Evolutionary conservation across 2,329 filamentous ascomycete species (phyloP).

Genomic region (Penicillium janthinellum): DNA sequence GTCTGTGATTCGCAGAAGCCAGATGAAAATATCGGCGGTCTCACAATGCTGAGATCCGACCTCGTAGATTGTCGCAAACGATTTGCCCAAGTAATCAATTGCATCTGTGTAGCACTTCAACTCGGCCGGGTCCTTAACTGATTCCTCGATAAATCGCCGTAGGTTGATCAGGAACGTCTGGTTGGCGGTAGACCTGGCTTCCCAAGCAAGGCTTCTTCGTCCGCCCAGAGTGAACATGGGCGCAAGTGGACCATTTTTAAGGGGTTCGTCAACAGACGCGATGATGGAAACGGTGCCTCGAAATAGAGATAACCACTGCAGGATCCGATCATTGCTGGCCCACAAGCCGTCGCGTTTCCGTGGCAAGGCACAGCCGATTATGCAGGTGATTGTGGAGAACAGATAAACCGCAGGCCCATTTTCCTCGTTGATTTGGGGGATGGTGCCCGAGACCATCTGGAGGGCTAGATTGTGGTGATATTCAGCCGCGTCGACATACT

Average conservation of each 20-base stretch:
- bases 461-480: conserved; percentile 23
- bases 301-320: conserved; percentile 12
- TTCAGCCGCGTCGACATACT: conserved; percentile 18
- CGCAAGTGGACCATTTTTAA: conserved; percentile 6
- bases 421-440: conserved; percentile 13
- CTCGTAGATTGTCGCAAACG: conserved; percentile 12
- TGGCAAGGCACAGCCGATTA: conserved; percentile 15
- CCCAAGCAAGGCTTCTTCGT: conserved; percentile 8
- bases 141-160: conserved; percentile 4
- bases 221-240: conserved; percentile 13
- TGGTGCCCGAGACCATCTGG: conserved; percentile 14
- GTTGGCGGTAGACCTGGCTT: conserved; percentile 7
- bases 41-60: conserved; percentile 6
- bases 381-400: conserved; percentile 15
- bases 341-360: conserved; percentile 4
- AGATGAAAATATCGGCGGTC: conserved; percentile 18
- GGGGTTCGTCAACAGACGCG: neutral
- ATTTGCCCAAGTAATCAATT: conserved; percentile 11
- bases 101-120: conserved; percentile 7
- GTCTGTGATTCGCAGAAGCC: conserved; percentile 18
- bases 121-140: conserved; percentile 7
- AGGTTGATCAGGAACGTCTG: conserved; percentile 5
- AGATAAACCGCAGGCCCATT: conserved; percentile 12
- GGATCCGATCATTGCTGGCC: conserved; percentile 6
- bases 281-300: conserved; percentile 13